Base-by-base conservation (phyloP, 2,329 filamentous ascomycete species). In the Aspergillus spinulosporus region DNA sequence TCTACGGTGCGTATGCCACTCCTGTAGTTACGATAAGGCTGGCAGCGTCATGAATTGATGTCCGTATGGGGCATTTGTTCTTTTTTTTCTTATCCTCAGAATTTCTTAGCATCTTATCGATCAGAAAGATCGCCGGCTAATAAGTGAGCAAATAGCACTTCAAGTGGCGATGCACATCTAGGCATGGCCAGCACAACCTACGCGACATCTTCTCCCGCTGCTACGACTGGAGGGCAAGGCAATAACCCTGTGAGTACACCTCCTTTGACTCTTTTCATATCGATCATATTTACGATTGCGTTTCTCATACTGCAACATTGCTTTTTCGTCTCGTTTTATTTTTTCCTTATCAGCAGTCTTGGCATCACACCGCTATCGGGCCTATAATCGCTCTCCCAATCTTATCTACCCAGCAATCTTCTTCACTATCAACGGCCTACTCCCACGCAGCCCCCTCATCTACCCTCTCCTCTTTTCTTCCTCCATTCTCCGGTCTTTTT, bases 211-310 rank as follows among this genome's bases (percentile, higher is more conserved):
- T 86, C 85, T 45, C 84, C 85, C 47, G 84, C 85, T 59, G 83
- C 83, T 40, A 87, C 85, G 40, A 82, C 84, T 59, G 85, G 83
- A 62, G 85, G 85, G 52, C 84, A 85, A 69, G 82, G 82, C 61
- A 76, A 71, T 60, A 73, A 69, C 60, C 74, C 74, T 53, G 74
- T 78, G 64, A 75, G 75, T 43, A 43, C 31, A 51, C n/a, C 12
- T 76, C 9, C 26, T 31, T 26, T 9, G 4, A 32, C 5, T 12
- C 28, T 2, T 51, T 2, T 26, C 32, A 12, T 46, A 2, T 15
- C 15, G 15, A 45, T 49, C 36, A 15, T 21, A 45, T 47, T n/a
- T 11, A 29, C 37, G 36, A 29, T 49, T 36, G 12, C 39, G n/a
- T 15, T 37, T 53, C 53, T 52, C 49, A 52, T 50, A 37, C 28